A percentile compares a stretch with the other conserved stretches of the same genome.
These are phyloP conservation scores for Penicillium roqueforti DNA, from an alignment of 495 filamentous ascomycete species.

Conservation along the genomic window DNA sequence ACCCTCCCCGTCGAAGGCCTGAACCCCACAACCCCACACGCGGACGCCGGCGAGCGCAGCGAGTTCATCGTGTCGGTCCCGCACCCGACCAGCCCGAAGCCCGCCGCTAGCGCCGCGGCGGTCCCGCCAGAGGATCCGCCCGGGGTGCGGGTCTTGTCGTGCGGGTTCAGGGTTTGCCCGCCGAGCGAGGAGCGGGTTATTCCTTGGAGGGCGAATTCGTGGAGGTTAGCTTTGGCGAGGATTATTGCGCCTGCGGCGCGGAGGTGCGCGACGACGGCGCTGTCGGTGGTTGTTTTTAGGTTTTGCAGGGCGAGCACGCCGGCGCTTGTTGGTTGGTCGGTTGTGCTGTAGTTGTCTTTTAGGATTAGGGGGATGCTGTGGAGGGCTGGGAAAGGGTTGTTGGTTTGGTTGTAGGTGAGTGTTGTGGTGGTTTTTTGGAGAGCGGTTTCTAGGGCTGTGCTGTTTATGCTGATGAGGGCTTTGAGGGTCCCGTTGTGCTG, in stretches of 20 bases:
- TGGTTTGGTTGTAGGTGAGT: conserved; percentile 28
- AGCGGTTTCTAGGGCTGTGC: conserved; percentile 48
- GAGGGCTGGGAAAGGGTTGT: conserved; percentile 10
- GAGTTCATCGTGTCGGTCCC: conserved; percentile 65
- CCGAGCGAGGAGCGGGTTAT: conserved; percentile 56
- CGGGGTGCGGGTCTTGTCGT: conserved; percentile 56
- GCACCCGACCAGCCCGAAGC: conserved; percentile 52
- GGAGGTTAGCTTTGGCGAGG: conserved; percentile 61
- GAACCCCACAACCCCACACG: conserved; percentile 57
- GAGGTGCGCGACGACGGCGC: conserved; percentile 44
- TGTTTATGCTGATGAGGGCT: conserved; percentile 49
- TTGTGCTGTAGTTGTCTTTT: conserved; percentile 60
- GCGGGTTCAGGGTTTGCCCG: conserved; percentile 61
- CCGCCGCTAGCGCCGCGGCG: conserved; percentile 56
- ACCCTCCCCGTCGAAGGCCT: conserved; percentile 57
- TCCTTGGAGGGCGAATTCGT: conserved; percentile 62
- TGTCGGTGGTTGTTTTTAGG: conserved; percentile 36
- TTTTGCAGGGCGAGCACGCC: conserved; percentile 44
- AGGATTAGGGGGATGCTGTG: conserved; percentile 56
- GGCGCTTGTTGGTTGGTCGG: conserved; percentile 52
- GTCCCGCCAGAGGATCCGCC: conserved; percentile 63
- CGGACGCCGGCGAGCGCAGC: conserved; percentile 57
- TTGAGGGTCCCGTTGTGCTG: conserved; percentile 53
- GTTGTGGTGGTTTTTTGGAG: conserved; percentile 42
- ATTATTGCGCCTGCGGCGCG: conserved; percentile 58